Percentiles rank a stretch among this genome's conserved stretches.
These are phyloP conservation scores for Saturnispora serradocipensis DNA, from an alignment of 805 yeast genomes.

Conservation along the genomic window DNA sequence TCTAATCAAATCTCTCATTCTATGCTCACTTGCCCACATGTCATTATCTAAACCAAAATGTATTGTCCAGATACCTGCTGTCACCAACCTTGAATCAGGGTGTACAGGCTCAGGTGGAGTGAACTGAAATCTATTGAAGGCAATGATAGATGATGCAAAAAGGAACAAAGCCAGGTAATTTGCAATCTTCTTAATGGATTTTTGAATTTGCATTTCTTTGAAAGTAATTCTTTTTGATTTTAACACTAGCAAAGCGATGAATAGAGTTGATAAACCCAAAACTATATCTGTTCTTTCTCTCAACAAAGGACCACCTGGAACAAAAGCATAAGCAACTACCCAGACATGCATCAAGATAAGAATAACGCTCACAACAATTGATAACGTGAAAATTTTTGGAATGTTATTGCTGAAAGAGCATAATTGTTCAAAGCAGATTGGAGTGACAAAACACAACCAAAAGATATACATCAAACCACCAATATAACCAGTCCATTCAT, in stretches of 20 bases:
- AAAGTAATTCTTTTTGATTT: slow-evolving; percentile 12
- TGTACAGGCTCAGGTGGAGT: slow-evolving; percentile 59
- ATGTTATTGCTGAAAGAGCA: slow-evolving; percentile 35
- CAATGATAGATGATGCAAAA: slow-evolving; percentile 40
- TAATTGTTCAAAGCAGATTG: slow-evolving; percentile 47
- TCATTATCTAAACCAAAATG: slow-evolving; percentile 96
- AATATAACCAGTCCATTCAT: slow-evolving; percentile 63
- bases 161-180: slow-evolving; percentile 29
- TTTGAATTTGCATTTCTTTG: neutral
- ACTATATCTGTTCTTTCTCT: slow-evolving; percentile 85
- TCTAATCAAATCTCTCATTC: slow-evolving; percentile 74
- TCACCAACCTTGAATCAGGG: slow-evolving; percentile 61
- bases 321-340: slow-evolving; percentile 98
- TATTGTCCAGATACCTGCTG: slow-evolving; percentile 97
- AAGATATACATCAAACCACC: slow-evolving; percentile 61
- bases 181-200: slow-evolving; percentile 13
- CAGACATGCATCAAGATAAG: slow-evolving; percentile 80
- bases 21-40: slow-evolving; percentile 92
- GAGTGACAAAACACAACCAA: slow-evolving; percentile 55
- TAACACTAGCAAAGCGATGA: slow-evolving; percentile 42
- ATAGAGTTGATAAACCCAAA: slow-evolving; percentile 43
- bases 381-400: slow-evolving; percentile 41
- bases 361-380: slow-evolving; percentile 41
- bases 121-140: slow-evolving; percentile 49
- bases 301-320: slow-evolving; percentile 82